These are phyloP conservation scores for Didymosphaeria variabile DNA, from an alignment of 2,329 filamentous ascomycete genomes.

Conservation along the genomic window DNA sequence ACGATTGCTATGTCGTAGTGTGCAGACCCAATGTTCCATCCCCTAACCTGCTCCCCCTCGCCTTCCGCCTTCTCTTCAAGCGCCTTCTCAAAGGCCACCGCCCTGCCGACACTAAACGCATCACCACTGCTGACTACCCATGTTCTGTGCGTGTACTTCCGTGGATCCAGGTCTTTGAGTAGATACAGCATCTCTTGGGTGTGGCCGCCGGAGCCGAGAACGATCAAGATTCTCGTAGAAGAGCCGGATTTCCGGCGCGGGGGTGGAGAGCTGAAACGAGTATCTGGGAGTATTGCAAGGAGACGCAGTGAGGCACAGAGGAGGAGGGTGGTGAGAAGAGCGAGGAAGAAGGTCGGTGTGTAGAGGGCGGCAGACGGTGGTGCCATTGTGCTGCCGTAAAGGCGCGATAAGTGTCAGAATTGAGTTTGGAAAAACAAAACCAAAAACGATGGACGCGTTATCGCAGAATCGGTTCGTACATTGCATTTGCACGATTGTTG, in stretches of 20 bases:
- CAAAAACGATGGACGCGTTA: not conserved
- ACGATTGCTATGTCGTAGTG: constrained; percentile 73
- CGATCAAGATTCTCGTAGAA: constrained; percentile 73
- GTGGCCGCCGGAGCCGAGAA: constrained; percentile 93
- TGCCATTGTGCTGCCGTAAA: constrained; percentile 18
- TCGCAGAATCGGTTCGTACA: not conserved
- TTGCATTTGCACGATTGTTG: not conserved
- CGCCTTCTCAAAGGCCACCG: constrained; percentile 68
- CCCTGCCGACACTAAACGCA: constrained; percentile 70
- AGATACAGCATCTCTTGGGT: constrained; percentile 94
- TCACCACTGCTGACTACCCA: constrained; percentile 86
- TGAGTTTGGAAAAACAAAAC: not conserved
- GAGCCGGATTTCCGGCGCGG: constrained; percentile 34
- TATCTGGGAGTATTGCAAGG: constrained; percentile 49
- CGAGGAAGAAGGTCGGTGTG: constrained; percentile 41
- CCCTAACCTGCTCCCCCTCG: constrained; percentile 5
- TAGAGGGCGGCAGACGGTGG: constrained; percentile 24
- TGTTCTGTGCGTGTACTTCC: constrained; percentile 70
- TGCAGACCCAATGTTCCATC: constrained; percentile 30
- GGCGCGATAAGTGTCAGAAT: not conserved
- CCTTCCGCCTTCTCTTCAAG: constrained; percentile 32
- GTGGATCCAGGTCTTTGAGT: constrained; percentile 66
- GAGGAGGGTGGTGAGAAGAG: constrained; percentile 45
- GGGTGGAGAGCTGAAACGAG: constrained; percentile 21
- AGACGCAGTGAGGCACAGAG: constrained; percentile 50